Evolutionary conservation across 1,139 yeast genomes (phyloP), one percentile per base, ranked within the genome.

Genomic region (Yamadazyma membranifaciens): DNA sequence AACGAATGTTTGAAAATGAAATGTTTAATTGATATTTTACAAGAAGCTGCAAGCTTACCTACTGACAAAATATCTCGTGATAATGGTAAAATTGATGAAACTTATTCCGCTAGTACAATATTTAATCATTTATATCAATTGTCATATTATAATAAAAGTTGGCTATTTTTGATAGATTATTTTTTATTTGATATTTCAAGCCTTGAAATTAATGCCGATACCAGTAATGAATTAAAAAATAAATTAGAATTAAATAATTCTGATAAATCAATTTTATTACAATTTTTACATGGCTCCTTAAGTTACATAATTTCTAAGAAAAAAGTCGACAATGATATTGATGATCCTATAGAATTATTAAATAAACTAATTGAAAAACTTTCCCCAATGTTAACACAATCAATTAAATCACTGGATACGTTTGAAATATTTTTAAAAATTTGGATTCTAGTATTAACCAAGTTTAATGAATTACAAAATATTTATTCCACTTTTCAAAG

Each of bases 121-220:
- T 63, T 52, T 45, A 46, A 46, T 13, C 33, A 43, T 6, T 40
- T 65, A 12, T 60, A 55, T 35, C 51, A 41, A 15, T 43, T 53
- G n/a, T 48, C 60, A 2, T 33, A 47, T 9, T 59, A 59, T 42
- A 45, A 48, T 3, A 45, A 51, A 17, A 44, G 61, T 3, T 63
- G 47, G 46, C 72, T 67, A 39, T 52, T 62, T 26, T 51, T 76
- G 22, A 42, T 75, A 1, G 55, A 63, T 2, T 78, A 69, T 46
- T 51, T 70, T 6, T 49, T 69, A 24, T 59, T 65, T 37, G 85
- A 80, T 51, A 44, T 67, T 3, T 67, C 77, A 0, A 59, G 75
- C 1, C 44, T 63, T 9, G 22, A 31, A 31, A 20, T 20, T 20
- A 20, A 20, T 6, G 5, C 24, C 7, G 3, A 34, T 44, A 4